phyloP scores from a whole-genome alignment of 1,284 basidiomycete species.

The Entoloma clypeatum region DNA sequence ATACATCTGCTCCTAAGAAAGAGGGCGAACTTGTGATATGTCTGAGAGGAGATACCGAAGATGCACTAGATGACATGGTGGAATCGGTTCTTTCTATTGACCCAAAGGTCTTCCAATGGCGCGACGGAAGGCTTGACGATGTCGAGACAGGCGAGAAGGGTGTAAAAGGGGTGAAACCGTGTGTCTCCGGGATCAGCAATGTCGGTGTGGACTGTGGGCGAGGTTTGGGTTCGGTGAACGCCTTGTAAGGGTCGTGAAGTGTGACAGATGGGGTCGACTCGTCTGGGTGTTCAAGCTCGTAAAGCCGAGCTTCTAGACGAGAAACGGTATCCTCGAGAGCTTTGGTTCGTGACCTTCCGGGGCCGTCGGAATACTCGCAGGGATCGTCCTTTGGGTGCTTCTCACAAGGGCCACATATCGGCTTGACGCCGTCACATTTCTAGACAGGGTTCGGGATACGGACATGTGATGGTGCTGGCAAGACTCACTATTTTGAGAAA shows the following conservation, averaged over 20 bases:
- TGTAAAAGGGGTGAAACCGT: constrained; percentile 28
- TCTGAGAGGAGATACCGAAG: constrained; percentile 33
- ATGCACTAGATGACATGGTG: constrained; percentile 37
- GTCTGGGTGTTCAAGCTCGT: constrained; percentile 43
- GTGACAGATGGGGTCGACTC: constrained; percentile 40
- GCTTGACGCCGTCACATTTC: constrained; percentile 47
- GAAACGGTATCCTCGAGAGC: constrained; percentile 41
- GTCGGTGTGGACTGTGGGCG: constrained; percentile 30
- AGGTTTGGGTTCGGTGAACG: constrained; percentile 29
- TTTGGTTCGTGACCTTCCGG: constrained; percentile 40
- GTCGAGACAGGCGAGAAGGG: constrained; percentile 41
- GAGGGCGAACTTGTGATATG: constrained; percentile 30
- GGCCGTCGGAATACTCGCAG: constrained; percentile 45
- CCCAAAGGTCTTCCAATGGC: constrained; percentile 35
- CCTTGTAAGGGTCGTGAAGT: constrained; percentile 41
- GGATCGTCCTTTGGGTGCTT: constrained; percentile 41
- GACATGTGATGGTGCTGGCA: constrained; percentile 6
- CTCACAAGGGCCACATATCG: constrained; percentile 42
- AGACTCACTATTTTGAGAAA: constrained; percentile 59
- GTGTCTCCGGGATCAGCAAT: constrained; percentile 30
- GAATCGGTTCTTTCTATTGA: constrained; percentile 34
- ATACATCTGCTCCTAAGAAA: constrained; percentile 32
- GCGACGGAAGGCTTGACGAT: constrained; percentile 38
- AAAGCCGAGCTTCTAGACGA: constrained; percentile 39
- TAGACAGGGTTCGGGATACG: constrained; percentile 16